Base-by-base conservation (phyloP, 1,284 basidiomycete genomes). In the Leucoagaricus sp. region DNA sequence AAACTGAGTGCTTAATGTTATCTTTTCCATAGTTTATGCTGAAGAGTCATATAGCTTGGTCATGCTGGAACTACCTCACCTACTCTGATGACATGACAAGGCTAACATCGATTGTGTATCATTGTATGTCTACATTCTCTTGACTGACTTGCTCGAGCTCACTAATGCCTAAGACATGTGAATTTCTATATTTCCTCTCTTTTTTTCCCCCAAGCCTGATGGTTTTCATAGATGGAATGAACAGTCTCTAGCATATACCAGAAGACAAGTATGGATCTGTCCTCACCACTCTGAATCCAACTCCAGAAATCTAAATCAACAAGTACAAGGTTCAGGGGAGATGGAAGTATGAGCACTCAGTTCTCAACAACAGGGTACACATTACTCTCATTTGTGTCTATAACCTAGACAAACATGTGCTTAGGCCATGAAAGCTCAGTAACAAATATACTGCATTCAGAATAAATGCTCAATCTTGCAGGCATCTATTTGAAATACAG, bases 401-500 rank as follows among this genome's bases (percentile, higher is more conserved):
- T 9, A 33, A 41, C 34, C 29, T 17, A 47, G 40, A 53, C 36
- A 45, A 21, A 28, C 36, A 17, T 38, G 36, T 45, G 2, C 61
- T 9, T 15, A 82, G 78, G 79, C 84, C 23, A 75, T 91, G 15
- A 67, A 66, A n/a, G 83, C 85, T 0, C 89, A 90, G 64, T 63
- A 66, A 3, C 69, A 76, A 34, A 80, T 92, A 64, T 61, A 64
- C 26, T 65, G 64, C 21, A 89, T 93, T 49, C 91, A 93, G 70
- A 83, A 84, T 63, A 78, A 67, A 19, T 79, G 86, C 8, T 80
- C 83, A 1, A 80, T 93, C 56, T 81, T 83, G 87, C 85, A 1
- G 89, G 90, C n/a, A 91, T 90, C 5, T 94, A 89, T 79, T 80
- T 86, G 45, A 83, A 84, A 54, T 92, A 91, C 63, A 90, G 84